Base-by-base conservation (phyloP, 1,284 basidiomycete genomes). In the Ganoderma boninense region DNA sequence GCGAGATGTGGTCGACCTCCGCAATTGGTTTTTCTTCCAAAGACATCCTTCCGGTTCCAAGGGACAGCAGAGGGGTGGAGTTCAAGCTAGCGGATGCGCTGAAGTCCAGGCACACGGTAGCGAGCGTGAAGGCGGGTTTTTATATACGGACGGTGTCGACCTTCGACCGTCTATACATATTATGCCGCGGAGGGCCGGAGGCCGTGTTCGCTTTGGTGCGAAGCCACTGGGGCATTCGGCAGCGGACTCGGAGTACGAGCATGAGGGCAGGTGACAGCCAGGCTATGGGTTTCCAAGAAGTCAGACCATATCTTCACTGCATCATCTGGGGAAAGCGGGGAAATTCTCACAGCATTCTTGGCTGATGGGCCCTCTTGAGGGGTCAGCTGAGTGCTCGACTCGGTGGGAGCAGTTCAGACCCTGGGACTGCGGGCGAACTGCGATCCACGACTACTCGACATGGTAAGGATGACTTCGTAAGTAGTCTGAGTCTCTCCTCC, bases 1-100 rank as follows among this genome's bases (percentile, higher is more conserved):
- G 73, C 11, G 60, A 62, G 38, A 77, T 69, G 1, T 77, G 69
- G 46, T 71, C 64, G 35, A 76, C 69, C 16, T 63, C 68, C 35
- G 60, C 65, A 29, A 70, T 60, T 26, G 71, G 65, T 44, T 73
- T 74, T 62, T 71, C 71, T 18, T 74, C 66, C 26, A 75, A 61
- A 32, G 74, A 69, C 69, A 73, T 73, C 42, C 40, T 38, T 40
- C 26, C 42, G 3, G 6, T 60, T 60, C n/a, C 57, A 42, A 4
- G 23, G 23, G 29, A 13, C 23, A 29, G 42, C 40, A 29, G 42
- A 11, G 49, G 13, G 49, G 13, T 14, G 49, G 49, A 26, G 49
- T 29, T 26, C 14, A 29, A 14, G 49, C 49, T 26, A n/a, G 49
- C 13, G 46, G 46, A 13, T 14, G 23, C 4, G 49, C 26, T 26